A percentile compares a stretch with the other conserved stretches of the same genome.
phyloP scores from a whole-genome alignment of 192 early-diverging fungal genomes.

The Podila clonocystis region DNA sequence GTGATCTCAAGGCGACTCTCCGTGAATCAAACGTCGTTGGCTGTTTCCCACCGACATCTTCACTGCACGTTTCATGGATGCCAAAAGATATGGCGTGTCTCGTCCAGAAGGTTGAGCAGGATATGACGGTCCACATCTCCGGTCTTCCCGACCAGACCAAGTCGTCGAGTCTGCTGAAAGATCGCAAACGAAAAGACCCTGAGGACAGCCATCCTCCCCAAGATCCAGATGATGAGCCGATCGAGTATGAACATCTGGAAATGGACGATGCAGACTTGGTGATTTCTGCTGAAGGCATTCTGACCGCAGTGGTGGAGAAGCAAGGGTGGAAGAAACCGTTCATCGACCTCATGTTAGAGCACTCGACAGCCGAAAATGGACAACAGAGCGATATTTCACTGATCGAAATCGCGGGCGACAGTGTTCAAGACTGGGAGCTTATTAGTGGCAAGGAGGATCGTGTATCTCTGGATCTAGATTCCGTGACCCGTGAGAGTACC shows the following conservation, averaged over 20 bases:
- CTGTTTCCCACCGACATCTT: constrained; percentile 40
- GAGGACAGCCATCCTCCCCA: constrained; percentile 22
- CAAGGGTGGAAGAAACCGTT: constrained; percentile 45
- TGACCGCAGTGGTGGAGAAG: constrained; percentile 20
- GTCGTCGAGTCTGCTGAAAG: constrained; percentile 26
- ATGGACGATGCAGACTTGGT: constrained; percentile 41
- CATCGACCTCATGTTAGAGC: constrained; percentile 16
- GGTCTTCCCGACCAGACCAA: constrained; percentile 38
- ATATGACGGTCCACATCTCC: constrained; percentile 22
- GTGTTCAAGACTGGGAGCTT: constrained; percentile 36
- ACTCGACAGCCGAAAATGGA: neutral
- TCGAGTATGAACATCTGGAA: constrained; percentile 39
- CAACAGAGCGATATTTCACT: constrained; percentile 12
- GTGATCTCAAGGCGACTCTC: neutral
- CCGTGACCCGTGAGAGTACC: neutral
- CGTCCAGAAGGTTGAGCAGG: constrained; percentile 40
- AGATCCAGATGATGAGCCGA: constrained; percentile 8
- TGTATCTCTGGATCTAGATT: neutral
- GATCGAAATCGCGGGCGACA: constrained; percentile 19
- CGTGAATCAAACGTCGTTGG: constrained; percentile 21
- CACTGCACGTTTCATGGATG: constrained; percentile 39
- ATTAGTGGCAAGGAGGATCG: neutral
- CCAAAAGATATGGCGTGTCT: constrained; percentile 8
- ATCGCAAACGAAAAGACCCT: constrained; percentile 42
- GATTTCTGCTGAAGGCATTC: constrained; percentile 12